Base-by-base conservation (phyloP, 305 asterid genomes). In the Fraxinus angustifolia region DNA sequence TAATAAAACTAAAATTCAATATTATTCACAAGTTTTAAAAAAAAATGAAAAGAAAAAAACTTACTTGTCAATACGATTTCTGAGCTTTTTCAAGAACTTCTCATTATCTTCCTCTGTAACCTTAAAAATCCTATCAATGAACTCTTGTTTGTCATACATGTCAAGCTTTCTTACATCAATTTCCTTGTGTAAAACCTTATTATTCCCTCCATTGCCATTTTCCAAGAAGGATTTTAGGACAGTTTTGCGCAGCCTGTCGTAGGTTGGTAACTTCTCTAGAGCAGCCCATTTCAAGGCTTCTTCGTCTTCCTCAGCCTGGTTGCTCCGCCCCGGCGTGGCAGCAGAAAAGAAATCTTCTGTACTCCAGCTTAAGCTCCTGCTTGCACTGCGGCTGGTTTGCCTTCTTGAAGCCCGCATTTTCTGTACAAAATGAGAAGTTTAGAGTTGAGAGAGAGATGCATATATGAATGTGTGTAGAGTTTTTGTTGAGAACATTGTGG, bases 101-200 rank as follows among this genome's bases (percentile, higher is more conserved):
- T 86, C 95, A 62, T 91, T 90, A 75, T 90, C 97, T 79, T 92
- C 95, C 73, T 90, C 94, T 0, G 92, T 85, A 34, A 89, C 88
- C 85, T 81, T 88, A 70, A 91, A 88, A 58, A 88, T 68, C 16
- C 88, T 82, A 42, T 92, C 88, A 45, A 92, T 83, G 81, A 92
- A 87, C 53, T 84, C 85, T 73, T 85, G 87, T 0, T 85, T 85
- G 0, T 88, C 92, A 36, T 88, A 80, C 40, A 42, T 30, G 35
- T 86, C 89, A 19, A 92, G 84, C 31, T 90, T 83, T 53, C 87
- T 68, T 0, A 92, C 95, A 79, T 91, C 92, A 5, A 89, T 86
- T 78, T 85, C 88, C 77, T 83, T 82, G 70, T 81, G 87, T 38
- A 84, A 82, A 8, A 76, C 78, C 72, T 79, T 85, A 10, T 33